Evolutionary conservation across 345 rosid species (phyloP).

Genomic region (Streptanthus diversifolius): DNA sequence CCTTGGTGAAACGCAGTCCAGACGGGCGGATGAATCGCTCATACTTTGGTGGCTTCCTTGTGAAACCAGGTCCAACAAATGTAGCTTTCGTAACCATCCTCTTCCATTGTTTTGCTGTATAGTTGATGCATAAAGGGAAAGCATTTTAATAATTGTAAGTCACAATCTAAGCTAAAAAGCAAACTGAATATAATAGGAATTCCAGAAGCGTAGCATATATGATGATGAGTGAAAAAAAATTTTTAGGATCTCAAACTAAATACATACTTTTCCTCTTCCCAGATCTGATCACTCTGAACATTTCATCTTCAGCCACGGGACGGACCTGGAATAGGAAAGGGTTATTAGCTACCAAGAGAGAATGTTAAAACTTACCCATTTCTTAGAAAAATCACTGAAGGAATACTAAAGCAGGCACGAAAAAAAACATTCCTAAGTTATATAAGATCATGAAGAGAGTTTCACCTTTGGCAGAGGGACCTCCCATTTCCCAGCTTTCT

Average conservation of each 20-base stretch:
- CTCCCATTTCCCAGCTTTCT: conserved; percentile 97
- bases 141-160: neutral
- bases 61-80: conserved; percentile 83
- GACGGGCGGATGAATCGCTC: conserved; percentile 94
- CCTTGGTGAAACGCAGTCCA: conserved; percentile 83
- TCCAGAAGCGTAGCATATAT: neutral
- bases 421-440: neutral
- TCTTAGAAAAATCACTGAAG: neutral
- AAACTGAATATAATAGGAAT: neutral
- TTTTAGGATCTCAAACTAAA: neutral
- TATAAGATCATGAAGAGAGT: too few relatives aligned
- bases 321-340: conserved; percentile 56
- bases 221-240: neutral
- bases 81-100: conserved; percentile 94
- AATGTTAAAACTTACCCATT: neutral
- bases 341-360: neutral
- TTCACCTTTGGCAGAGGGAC: conserved; percentile 88
- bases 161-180: neutral
- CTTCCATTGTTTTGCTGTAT: conserved; percentile 92
- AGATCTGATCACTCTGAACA: conserved; percentile 85
- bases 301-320: conserved; percentile 98
- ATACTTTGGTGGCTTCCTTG: conserved; percentile 94
- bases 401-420: neutral
- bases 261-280: conserved; percentile 88
- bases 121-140: neutral